Conservation (phyloP, 169 alveolate genomes). For the Miamiensis avidus region DNA sequence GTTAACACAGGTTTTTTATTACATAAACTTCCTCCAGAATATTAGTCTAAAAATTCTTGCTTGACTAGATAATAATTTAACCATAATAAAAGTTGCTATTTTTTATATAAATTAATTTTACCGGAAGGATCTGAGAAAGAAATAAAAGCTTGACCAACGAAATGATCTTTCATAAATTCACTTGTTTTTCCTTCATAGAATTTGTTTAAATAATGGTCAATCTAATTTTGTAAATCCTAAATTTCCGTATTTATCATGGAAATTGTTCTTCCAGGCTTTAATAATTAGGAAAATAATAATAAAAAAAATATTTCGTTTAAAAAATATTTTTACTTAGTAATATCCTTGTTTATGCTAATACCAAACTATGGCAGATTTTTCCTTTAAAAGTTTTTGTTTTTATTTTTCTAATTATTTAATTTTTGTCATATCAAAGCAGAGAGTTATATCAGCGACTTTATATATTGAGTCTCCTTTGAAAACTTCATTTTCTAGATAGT, state of each 20-base stretch:
- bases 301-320: too few relatives aligned
- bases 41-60: background rate
- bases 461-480: background rate
- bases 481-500: background rate
- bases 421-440: background rate
- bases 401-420: background rate
- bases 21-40: background rate
- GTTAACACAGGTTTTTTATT: background rate
- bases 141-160: background rate
- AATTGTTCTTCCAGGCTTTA: background rate
- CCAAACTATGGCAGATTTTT: too few relatives aligned
- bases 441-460: background rate
- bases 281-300: too few relatives aligned
- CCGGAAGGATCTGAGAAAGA: background rate
- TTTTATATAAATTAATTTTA: too few relatives aligned
- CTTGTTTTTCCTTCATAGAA: background rate
- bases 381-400: background rate
- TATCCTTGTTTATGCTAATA: background rate
- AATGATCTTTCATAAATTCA: background rate
- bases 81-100: too few relatives aligned
- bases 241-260: background rate
- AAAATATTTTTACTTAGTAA: background rate
- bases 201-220: background rate
- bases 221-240: too few relatives aligned
- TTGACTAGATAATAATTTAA: too few relatives aligned